Evolutionary conservation across 352 stramenopile genomes (phyloP), one percentile per base, ranked within the genome.

Genomic region (Phytopythium helicoides): DNA sequence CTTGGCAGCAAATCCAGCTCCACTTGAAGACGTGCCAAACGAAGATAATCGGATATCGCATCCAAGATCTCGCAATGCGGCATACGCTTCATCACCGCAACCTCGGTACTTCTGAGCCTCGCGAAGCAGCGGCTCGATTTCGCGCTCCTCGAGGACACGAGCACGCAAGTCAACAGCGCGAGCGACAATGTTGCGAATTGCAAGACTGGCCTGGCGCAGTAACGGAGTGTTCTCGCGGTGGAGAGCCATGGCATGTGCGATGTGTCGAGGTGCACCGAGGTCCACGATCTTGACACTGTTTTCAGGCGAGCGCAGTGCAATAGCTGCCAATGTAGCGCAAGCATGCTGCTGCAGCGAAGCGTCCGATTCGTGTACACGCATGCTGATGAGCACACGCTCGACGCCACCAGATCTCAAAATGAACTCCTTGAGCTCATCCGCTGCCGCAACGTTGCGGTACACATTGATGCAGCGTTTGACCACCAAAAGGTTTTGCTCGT

Each of bases 11-110:
- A 46, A 47, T n/a, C 39, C 55, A 33, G 55, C 41, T 18, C 60
- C 53, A 0, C 34, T 59, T 0, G 65, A 56, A 12, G 42, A 55
- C 16, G 53, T 62, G 6, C 74, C 76, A 25, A 89, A 89, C 4
- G 68, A 68, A 10, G 79, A 81, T 19, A 91, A 59, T 42, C 77
- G 68, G 57, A 91, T 89, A 21, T 87, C 68, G 46, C 76, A 89
- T 9, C 79, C 79, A 7, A 93, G 56, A 40, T 93, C 83, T 0
- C 83, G 71, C 44, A 93, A 53, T 12, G 83, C 83, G 36, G 76
- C 83, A 46, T 93, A 93, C 10, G 80, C 83, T 67, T 90, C 80
- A 45, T 90, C 81, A 16, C 81, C 80, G 47, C 83, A 93, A 14
- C 68, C 76, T 16, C 76, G 79, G 52, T 81, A 79, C 26, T 75